phyloP scores from a whole-genome alignment of 305 asterid species.

The Fraxinus albicans region DNA sequence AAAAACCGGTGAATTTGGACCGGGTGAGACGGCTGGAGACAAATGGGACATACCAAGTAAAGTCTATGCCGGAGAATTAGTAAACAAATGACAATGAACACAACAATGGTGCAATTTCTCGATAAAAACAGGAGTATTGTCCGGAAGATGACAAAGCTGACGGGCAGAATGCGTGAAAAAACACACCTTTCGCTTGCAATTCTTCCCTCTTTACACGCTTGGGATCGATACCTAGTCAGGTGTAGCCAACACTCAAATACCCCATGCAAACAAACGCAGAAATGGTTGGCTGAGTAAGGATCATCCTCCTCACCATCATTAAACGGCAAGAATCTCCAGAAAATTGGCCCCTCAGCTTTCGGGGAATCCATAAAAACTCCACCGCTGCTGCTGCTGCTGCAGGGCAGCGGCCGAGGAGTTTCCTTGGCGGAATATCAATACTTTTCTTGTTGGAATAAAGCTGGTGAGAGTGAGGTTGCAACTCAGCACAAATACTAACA shows the following conservation, averaged over 20 bases:
- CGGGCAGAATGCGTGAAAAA: constrained; percentile 72
- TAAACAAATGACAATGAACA: constrained; percentile 48
- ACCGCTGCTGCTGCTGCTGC: constrained; percentile 5
- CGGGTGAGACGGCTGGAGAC: constrained; percentile 54
- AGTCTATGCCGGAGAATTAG: constrained; percentile 62
- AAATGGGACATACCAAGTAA: constrained; percentile 45
- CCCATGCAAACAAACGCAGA: constrained; percentile 78
- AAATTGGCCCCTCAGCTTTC: constrained; percentile 39
- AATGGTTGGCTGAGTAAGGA: constrained; percentile 73
- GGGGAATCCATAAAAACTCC: constrained; percentile 47
- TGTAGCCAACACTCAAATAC: constrained; percentile 87
- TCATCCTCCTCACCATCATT: constrained; percentile 49
- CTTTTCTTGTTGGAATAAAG: constrained; percentile 62
- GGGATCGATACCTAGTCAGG: constrained; percentile 70
- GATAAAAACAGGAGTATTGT: neutral
- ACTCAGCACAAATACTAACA: constrained; percentile 49
- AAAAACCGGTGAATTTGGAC: constrained; percentile 18
- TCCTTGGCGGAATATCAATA: constrained; percentile 75
- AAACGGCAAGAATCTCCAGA: constrained; percentile 69
- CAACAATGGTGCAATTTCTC: constrained; percentile 48
- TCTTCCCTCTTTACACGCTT: constrained; percentile 89
- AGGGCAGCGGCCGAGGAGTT: constrained; percentile 53
- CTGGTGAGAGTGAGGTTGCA: constrained; percentile 64
- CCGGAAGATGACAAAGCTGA: constrained; percentile 55
- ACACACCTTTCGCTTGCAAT: constrained; percentile 71